Evolutionary conservation across 148 eudicot genomes (phyloP), one percentile per base, ranked within the genome.

Genomic region (Silene latifolia): DNA sequence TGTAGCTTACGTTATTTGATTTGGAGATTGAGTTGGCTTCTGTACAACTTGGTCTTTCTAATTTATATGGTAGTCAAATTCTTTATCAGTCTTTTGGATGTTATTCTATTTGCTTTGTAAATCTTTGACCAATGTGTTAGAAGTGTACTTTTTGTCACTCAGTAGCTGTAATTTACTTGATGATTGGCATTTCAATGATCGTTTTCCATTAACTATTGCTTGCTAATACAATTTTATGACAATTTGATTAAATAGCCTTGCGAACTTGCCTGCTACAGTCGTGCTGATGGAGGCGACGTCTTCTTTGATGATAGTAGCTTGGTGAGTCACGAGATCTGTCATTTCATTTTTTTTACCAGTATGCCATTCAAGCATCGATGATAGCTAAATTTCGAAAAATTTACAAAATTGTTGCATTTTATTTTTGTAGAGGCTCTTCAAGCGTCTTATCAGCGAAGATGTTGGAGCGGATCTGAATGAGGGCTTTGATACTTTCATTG

Each of bases 231-330:
- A 77, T 84, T 69, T 76, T 70, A 57, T 80, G 84, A 81, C 59
- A 69, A 80, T 85, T 67, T 83, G 80, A 83, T 89, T 80, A 74
- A 67, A 69, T 79, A 95, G 98, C 98, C 98, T 74, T 84, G 85
- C 68, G 98, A 95, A 73, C 87, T 90, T 81, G 99, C 92, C 80
- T 92, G 97, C 89, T 92, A 81, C 81, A 95, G 99, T 83, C 97
- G 99, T 72, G 90, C 80, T 54, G 97, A 92, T 82, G 91, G 89
- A 72, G 99, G 99, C 57, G 97, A 88, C 27, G 99, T 95, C 78
- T 89, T 32, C 89, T 95, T 95, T 79, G 91, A 95, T 67, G 99
- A 95, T 77, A 86, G 97, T 69, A 88, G 82, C 82, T 84, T 95
- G 94, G 99, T 96, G 78, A 92, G 97, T 74, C 51, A 69, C 62